A percentile compares a stretch with the other conserved stretches of the same genome.
These are phyloP conservation scores for Nitzschia sp. DNA, from an alignment of 108 stramenopile genomes.

Conservation along the genomic window DNA sequence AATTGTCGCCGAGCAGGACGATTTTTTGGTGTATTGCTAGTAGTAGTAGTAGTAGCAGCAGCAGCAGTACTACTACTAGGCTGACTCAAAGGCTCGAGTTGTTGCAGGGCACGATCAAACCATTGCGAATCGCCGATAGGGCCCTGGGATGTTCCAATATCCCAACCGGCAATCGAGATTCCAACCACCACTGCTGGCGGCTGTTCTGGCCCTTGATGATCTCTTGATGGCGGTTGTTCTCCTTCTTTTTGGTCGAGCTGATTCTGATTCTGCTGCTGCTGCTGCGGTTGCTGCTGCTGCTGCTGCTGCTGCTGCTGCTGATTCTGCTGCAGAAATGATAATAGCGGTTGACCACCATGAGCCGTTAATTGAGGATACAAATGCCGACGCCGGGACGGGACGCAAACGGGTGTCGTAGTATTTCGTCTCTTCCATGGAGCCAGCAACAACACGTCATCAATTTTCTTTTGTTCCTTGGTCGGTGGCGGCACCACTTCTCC, in stretches of 20 bases:
- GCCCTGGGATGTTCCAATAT: conserved; percentile 48
- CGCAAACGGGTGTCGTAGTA: neutral
- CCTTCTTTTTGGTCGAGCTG: too few relatives aligned
- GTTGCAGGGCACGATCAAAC: conserved; percentile 29
- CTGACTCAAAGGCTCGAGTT: conserved; percentile 32
- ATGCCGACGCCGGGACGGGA: conserved; percentile 19
- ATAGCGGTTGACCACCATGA: neutral
- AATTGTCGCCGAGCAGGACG: neutral
- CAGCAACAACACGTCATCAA: too few relatives aligned
- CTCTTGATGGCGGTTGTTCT: too few relatives aligned
- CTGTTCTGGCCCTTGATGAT: neutral
- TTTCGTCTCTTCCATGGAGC: neutral
- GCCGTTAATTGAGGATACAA: conserved; percentile 3
- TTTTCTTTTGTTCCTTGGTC: too few relatives aligned
- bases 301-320: too few relatives aligned
- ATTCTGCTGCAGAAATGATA: too few relatives aligned
- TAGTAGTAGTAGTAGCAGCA: neutral
- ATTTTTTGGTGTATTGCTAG: neutral
- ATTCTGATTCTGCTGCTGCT: too few relatives aligned
- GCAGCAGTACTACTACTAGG: neutral
- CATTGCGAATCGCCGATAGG: conserved; percentile 41
- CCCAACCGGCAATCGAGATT: conserved; percentile 33
- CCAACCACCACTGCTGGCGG: conserved; percentile 27
- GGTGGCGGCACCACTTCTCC: neutral
- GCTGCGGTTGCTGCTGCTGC: too few relatives aligned